phyloP scores from a whole-genome alignment of 176 grass and related monocot species.

The Areca catechu region DNA sequence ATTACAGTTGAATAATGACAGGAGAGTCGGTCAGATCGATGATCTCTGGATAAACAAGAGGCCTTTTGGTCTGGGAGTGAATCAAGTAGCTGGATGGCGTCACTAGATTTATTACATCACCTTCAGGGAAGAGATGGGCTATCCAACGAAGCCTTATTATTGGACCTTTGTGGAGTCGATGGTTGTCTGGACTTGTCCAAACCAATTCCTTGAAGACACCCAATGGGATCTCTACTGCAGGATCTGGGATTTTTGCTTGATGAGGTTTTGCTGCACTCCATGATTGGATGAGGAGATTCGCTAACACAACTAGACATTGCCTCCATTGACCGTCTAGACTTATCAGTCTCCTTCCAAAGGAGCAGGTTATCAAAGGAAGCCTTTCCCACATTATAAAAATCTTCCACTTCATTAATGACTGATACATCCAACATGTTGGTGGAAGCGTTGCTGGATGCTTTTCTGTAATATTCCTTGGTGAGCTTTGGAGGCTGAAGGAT shows the following conservation, averaged over 20 bases:
- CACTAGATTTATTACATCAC: slow-evolving; percentile 14
- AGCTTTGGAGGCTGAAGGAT: background rate
- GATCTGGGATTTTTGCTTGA: background rate
- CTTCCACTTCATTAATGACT: background rate
- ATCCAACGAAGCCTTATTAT: slow-evolving; percentile 17
- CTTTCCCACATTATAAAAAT: background rate
- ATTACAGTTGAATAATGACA: slow-evolving; percentile 48
- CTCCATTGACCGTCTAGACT: background rate
- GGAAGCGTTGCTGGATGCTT: too few relatives aligned
- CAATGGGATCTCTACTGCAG: background rate
- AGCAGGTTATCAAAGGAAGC: background rate
- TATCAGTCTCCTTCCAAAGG: background rate
- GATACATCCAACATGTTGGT: background rate
- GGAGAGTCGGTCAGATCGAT: slow-evolving; percentile 80
- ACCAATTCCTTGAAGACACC: background rate
- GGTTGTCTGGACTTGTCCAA: slow-evolving; percentile 3
- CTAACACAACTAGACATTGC: background rate
- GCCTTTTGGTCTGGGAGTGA: background rate
- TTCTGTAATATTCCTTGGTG: background rate
- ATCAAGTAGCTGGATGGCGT: slow-evolving; percentile 26
- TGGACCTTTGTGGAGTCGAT: slow-evolving; percentile 13
- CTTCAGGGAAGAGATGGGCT: slow-evolving; percentile 5
- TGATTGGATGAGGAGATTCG: background rate
- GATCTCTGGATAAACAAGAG: slow-evolving; percentile 17
- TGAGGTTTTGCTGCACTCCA: background rate